Conservation (phyloP, 768 basidiomycete species). For the Scleroderma citrinum region DNA sequence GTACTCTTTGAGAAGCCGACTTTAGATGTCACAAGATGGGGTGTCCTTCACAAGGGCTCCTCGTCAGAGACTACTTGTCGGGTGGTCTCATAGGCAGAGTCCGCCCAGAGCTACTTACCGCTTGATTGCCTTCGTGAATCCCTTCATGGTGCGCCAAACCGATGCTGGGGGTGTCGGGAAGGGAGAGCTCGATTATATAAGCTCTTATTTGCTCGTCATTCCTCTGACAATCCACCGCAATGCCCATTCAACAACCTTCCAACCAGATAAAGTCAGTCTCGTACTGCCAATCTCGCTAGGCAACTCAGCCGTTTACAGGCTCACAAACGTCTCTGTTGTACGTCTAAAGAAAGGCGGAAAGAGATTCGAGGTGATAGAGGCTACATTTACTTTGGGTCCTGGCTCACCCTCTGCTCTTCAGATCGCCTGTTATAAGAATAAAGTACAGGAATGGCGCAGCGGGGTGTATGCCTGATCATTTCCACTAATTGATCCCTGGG, state of each 20-base stretch:
- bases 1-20: constrained; percentile 92
- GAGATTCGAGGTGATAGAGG: constrained; percentile 74
- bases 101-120: constrained; percentile 62
- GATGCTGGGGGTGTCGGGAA: background rate
- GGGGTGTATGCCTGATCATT: constrained; percentile 59
- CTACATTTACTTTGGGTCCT: background rate
- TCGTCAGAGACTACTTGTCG: background rate
- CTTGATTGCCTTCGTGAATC: constrained; percentile 68
- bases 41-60: constrained; percentile 57
- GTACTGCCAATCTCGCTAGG: constrained; percentile 1
- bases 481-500: background rate
- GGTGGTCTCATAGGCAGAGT: too few species aligned
- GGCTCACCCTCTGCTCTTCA: constrained; percentile 18
- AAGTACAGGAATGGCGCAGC: constrained; percentile 93
- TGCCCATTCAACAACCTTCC: constrained; percentile 76
- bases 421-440: constrained; percentile 99
- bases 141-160: constrained; percentile 58
- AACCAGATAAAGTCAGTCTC: constrained; percentile 76
- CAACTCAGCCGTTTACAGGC: constrained; percentile 38
- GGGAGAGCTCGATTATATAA: background rate
- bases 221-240: constrained; percentile 11
- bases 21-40: constrained; percentile 81
- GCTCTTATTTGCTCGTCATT: background rate
- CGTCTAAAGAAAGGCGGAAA: constrained; percentile 96
- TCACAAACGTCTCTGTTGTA: constrained; percentile 97